Base-by-base conservation (phyloP, 768 basidiomycete species). In the Naganishia randhawae region DNA sequence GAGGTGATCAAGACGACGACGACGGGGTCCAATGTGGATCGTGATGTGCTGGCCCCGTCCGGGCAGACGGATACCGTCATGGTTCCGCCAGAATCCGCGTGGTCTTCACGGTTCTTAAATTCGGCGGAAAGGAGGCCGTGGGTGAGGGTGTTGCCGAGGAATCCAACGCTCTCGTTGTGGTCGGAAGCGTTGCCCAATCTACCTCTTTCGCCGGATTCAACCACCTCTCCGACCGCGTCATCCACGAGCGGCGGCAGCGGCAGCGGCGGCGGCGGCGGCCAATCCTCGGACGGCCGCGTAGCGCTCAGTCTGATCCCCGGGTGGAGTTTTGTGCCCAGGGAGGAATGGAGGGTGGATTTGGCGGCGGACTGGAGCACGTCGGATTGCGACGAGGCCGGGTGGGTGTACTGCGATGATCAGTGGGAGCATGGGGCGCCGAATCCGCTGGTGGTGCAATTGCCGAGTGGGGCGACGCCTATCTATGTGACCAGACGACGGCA, bases 391-490 rank as follows among this genome's bases (percentile, higher is more conserved):
- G 71, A 55, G 4, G 78, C 76, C 31, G 78, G 78, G 1, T 79
- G 78, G 78, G 70, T 72, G 25, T 79, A 79, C 52, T 70, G 74
- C 19, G 76, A 79, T 61, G 78, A 79, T 70, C 75, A 74, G n/a
- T 79, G 78, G 78, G 53, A 45, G 27, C 17, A 33, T 25, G 41
- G 29, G 29, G 35, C 42, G 48, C 37, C 29, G 31, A 1, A 11
- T 19, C 55, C 27, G n/a, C 31, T 37, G 48, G 32, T 25, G 70
- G 72, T 75, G 73, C 50, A 67, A 71, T 11, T 67, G 72, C 11
- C 35, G 66, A 9, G 57, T 61, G 27, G 66, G 69, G 25, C 61
- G 71, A 55, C 64, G 73, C 45, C 41, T 66, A 37, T 71, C 73
- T 31, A 78, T 75, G 9, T 62, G 78, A 42, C 52, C 75, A 62